phyloP scores from a whole-genome alignment of 2,329 filamentous ascomycete species.

The Aureobasidium sp. region DNA sequence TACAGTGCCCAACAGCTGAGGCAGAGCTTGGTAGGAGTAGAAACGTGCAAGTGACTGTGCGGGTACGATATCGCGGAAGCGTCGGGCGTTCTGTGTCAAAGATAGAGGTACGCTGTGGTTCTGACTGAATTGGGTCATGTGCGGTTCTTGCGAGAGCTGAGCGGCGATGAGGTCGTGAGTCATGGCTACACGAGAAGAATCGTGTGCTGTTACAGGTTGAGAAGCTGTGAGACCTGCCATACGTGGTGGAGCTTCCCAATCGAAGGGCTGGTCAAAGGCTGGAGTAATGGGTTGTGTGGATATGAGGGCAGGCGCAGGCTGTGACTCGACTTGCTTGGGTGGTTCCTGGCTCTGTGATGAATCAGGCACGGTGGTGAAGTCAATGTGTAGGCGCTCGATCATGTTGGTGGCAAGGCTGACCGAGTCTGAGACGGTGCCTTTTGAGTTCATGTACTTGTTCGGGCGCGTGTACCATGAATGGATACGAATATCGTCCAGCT shows the following conservation, averaged over 20 bases:
- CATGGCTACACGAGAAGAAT: slow-evolving; percentile 28
- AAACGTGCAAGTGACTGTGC: slow-evolving; percentile 83
- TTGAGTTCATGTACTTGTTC: slow-evolving; percentile 67
- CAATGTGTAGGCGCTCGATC: slow-evolving; percentile 84
- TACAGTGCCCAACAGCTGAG: slow-evolving; percentile 71
- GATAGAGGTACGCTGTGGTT: slow-evolving; percentile 71
- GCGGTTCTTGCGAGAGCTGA: slow-evolving; percentile 75
- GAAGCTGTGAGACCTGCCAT: slow-evolving; percentile 42
- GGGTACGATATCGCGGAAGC: slow-evolving; percentile 86
- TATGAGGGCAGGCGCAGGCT: slow-evolving; percentile 49
- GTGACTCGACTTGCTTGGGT: slow-evolving; percentile 26
- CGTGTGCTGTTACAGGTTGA: slow-evolving; percentile 39
- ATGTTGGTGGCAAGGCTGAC: slow-evolving; percentile 86
- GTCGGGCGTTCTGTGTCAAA: slow-evolving; percentile 80
- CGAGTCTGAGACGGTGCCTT: slow-evolving; percentile 71
- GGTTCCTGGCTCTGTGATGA: slow-evolving; percentile 25
- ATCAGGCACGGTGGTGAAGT: slow-evolving; percentile 64
- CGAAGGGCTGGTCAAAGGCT: slow-evolving; percentile 63
- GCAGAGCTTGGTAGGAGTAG: slow-evolving; percentile 71
- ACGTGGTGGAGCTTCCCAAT: slow-evolving; percentile 75
- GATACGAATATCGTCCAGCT: slow-evolving; percentile 75
- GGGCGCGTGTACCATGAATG: slow-evolving; percentile 91
- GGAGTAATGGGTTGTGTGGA: slow-evolving; percentile 82
- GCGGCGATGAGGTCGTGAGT: slow-evolving; percentile 43
- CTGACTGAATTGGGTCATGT: slow-evolving; percentile 73